A percentile compares a stretch with the other conserved stretches of the same genome.
These are phyloP conservation scores for Mycena galericulata DNA, from an alignment of 768 basidiomycete species.

Conservation along the genomic window DNA sequence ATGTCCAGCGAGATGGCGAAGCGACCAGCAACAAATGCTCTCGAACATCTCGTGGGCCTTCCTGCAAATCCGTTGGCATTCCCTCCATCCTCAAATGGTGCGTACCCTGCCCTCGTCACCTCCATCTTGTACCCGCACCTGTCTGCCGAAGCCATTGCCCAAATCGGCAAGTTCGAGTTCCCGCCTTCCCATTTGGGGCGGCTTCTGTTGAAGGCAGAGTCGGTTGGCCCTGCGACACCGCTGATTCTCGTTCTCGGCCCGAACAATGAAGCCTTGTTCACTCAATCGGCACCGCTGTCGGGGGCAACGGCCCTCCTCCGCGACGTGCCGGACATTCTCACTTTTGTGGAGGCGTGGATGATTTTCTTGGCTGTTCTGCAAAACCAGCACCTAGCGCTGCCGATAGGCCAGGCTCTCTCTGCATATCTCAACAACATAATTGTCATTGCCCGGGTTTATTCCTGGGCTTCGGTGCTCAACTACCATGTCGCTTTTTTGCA, in stretches of 20 bases:
- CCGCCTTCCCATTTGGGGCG: slow-evolving; percentile 12
- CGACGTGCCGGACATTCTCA: slow-evolving; percentile 2
- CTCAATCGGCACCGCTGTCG: background rate
- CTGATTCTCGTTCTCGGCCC: background rate
- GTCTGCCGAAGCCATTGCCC: background rate
- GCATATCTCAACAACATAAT: background rate
- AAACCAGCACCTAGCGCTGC: background rate
- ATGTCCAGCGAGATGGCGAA: no score
- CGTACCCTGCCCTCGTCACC: slow-evolving; percentile 2
- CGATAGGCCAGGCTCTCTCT: background rate
- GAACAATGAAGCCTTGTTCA: background rate
- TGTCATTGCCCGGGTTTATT: background rate
- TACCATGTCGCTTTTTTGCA: slow-evolving; percentile 13
- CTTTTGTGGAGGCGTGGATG: slow-evolving; percentile 11
- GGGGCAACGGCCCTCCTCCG: background rate
- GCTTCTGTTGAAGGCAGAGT: background rate
- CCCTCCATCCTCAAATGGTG: slow-evolving; percentile 1
- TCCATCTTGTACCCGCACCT: slow-evolving; percentile 11
- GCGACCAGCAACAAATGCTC: background rate
- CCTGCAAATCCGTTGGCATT: background rate
- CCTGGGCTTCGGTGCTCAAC: background rate
- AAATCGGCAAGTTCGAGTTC: slow-evolving; percentile 14
- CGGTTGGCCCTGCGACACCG: background rate
- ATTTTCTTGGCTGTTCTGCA: slow-evolving; percentile 2
- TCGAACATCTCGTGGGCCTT: background rate